Percentiles rank a stretch among this genome's conserved stretches.
phyloP scores from a whole-genome alignment of 768 basidiomycete species.

The Crucibulum laeve region DNA sequence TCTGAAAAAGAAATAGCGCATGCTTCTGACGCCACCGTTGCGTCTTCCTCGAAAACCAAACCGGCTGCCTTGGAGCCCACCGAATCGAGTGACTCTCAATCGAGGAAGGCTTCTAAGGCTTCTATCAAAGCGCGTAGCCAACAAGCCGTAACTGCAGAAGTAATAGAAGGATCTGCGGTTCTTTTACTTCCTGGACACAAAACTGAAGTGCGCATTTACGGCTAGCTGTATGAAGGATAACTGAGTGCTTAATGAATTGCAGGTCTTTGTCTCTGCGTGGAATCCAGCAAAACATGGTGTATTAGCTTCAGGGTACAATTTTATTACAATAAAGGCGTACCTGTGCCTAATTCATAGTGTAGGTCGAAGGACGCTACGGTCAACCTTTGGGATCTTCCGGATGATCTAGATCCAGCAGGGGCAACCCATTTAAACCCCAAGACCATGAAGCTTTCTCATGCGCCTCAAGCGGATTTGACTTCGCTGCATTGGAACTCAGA shows the following conservation, averaged over 20 bases:
- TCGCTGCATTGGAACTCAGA: conserved; percentile 75
- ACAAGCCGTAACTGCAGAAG: conserved; percentile 38
- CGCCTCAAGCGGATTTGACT: conserved; percentile 68
- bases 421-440: conserved; percentile 46
- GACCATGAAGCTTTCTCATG: conserved; percentile 31
- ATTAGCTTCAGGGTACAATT: conserved; percentile 70
- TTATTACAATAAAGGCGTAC: conserved; percentile 5
- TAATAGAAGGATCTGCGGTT: conserved; percentile 35
- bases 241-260: conserved; percentile 1
- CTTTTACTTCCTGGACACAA: conserved; percentile 55
- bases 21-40: neutral
- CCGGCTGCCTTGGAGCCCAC: conserved; percentile 1
- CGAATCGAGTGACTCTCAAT: neutral
- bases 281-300: conserved; percentile 57
- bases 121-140: conserved; percentile 29
- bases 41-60: conserved; percentile 9
- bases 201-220: conserved; percentile 40
- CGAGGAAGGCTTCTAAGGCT: too few relatives aligned
- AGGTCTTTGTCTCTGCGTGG: conserved; percentile 84
- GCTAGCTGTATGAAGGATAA: neutral
- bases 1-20: neutral
- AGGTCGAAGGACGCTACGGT: conserved; percentile 78
- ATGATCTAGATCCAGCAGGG: conserved; percentile 25
- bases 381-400: conserved; percentile 67
- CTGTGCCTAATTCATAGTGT: conserved; percentile 7